Conservation (phyloP, 495 filamentous ascomycete species). For the Aspergillus conjunctus region DNA sequence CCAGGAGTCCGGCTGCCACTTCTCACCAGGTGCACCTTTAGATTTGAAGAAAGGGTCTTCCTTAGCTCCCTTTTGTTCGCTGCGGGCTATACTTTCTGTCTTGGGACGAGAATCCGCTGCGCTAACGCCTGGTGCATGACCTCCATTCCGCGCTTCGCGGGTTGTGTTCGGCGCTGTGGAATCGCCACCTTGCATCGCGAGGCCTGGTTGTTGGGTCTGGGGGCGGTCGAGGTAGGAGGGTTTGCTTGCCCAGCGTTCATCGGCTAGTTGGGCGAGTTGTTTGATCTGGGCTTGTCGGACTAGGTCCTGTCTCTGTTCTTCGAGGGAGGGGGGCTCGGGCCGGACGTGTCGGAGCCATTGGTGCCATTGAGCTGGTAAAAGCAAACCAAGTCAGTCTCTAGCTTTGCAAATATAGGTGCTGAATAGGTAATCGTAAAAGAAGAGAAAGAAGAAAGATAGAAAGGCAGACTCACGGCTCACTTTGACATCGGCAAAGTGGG, state of each 20-base stretch:
- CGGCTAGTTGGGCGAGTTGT: slow-evolving; percentile 72
- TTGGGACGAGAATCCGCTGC: neutral
- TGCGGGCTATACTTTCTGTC: slow-evolving; percentile 3
- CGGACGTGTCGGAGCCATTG: slow-evolving; percentile 94
- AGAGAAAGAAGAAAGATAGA: neutral
- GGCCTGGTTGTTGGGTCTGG: slow-evolving; percentile 44
- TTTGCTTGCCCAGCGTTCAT: slow-evolving; percentile 84
- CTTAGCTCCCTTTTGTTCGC: slow-evolving; percentile 7
- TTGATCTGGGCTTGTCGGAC: slow-evolving; percentile 69
- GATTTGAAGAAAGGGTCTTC: slow-evolving; percentile 64
- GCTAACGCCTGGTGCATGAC: neutral
- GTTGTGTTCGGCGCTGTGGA: slow-evolving; percentile 27
- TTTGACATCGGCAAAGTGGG: slow-evolving; percentile 68
- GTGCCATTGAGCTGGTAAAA: slow-evolving; percentile 75
- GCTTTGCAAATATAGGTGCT: neutral
- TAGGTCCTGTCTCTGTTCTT: slow-evolving; percentile 74
- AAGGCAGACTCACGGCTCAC: slow-evolving; percentile 52
- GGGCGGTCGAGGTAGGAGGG: slow-evolving; percentile 64
- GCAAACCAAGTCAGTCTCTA: slow-evolving; percentile 24
- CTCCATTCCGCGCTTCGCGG: slow-evolving; percentile 25
- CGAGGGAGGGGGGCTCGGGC: slow-evolving; percentile 63
- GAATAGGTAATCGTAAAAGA: neutral
- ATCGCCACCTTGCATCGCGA: slow-evolving; percentile 40
- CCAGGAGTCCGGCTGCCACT: slow-evolving; percentile 81
- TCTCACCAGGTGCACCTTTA: slow-evolving; percentile 60